These are phyloP conservation scores for Discostella stelligera DNA, from an alignment of 352 stramenopile species.

Conservation along the genomic window DNA sequence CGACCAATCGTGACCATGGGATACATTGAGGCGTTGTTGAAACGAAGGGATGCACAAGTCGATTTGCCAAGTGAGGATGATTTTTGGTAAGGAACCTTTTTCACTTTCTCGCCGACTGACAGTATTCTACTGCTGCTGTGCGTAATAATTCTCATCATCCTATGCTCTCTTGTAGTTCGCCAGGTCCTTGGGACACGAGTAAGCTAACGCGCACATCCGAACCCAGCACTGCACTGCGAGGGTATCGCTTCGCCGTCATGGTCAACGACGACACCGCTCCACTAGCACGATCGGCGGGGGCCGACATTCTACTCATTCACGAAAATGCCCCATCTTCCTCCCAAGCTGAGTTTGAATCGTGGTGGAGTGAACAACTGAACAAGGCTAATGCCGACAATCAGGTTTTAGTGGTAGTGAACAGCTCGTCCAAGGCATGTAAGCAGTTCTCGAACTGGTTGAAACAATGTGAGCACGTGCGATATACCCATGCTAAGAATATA, in stretches of 20 bases:
- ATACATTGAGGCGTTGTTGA: slow-evolving; percentile 35
- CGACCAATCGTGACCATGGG: slow-evolving; percentile 26
- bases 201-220: slow-evolving; percentile 12
- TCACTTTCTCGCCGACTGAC: neutral
- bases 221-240: slow-evolving; percentile 19
- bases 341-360: slow-evolving; percentile 22
- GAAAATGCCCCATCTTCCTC: slow-evolving; percentile 18
- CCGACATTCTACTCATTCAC: slow-evolving; percentile 31
- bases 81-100: slow-evolving; percentile 18
- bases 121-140: neutral
- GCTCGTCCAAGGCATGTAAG: slow-evolving; percentile 20
- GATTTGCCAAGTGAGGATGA: slow-evolving; percentile 38
- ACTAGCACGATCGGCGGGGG: slow-evolving; percentile 34
- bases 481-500: slow-evolving; percentile 48
- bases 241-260: slow-evolving; percentile 39
- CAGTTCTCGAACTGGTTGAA: slow-evolving; percentile 25
- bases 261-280: slow-evolving; percentile 37
- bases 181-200: slow-evolving; percentile 18
- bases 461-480: slow-evolving; percentile 13
- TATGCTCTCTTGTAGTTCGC: neutral
- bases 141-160: neutral
- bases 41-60: slow-evolving; percentile 14
- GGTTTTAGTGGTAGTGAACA: slow-evolving; percentile 37
- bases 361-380: slow-evolving; percentile 25
- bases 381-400: slow-evolving; percentile 14